Percentiles rank a stretch among this genome's conserved stretches.
Conservation (phyloP, 495 filamentous ascomycete species). For the Trichoderma virens region DNA sequence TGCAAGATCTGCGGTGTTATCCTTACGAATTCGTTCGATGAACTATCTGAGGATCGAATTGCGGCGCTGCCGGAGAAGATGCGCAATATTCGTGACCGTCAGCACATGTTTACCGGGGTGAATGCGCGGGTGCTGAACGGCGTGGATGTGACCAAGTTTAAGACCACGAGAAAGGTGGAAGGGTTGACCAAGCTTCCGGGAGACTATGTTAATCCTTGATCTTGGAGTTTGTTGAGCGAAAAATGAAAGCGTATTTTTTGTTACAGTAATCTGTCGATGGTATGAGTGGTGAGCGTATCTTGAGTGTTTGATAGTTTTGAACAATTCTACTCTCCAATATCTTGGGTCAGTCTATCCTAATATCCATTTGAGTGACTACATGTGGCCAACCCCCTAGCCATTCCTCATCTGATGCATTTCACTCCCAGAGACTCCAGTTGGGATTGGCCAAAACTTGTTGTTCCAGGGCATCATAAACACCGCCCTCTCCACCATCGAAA, state of each 20-base stretch:
- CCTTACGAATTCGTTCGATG: constrained; percentile 15
- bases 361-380: too few relatives aligned
- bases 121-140: constrained; percentile 24
- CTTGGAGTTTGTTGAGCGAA: background rate
- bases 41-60: constrained; percentile 16
- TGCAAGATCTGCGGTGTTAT: constrained; percentile 39
- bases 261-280: background rate
- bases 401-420: too few relatives aligned
- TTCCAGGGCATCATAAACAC: background rate
- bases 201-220: constrained; percentile 22
- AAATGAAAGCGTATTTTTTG: background rate
- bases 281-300: too few relatives aligned
- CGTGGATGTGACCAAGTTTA: constrained; percentile 20
- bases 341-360: too few relatives aligned
- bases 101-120: background rate
- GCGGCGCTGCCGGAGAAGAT: constrained; percentile 9
- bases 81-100: background rate
- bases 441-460: background rate
- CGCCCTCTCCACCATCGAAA: too few relatives aligned
- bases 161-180: constrained; percentile 13
- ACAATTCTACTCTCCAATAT: too few relatives aligned
- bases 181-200: constrained; percentile 20
- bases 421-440: constrained; percentile 1
- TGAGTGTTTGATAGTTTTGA: too few relatives aligned
- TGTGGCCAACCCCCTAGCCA: too few relatives aligned